Conservation (phyloP, 2,329 filamentous ascomycete species). For the Neonectria coccinea region DNA sequence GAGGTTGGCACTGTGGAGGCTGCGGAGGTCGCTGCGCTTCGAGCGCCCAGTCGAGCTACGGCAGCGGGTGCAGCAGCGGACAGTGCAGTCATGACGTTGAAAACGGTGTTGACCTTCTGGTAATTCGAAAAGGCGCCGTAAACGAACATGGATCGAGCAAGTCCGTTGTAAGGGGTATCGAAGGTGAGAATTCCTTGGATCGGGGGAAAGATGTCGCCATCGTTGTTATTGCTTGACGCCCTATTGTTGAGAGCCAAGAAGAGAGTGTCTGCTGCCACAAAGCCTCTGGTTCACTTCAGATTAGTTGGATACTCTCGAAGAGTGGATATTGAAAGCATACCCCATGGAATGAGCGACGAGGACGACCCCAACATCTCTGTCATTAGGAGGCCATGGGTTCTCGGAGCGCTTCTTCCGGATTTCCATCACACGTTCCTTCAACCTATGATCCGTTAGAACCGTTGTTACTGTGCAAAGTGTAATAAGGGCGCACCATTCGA, state of each 20-base stretch:
- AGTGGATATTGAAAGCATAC: conserved; percentile 47
- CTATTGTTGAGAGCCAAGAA: conserved; percentile 77
- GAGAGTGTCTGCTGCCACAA: conserved; percentile 85
- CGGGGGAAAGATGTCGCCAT: conserved; percentile 76
- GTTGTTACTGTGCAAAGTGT: neutral
- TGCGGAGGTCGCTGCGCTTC: conserved; percentile 24
- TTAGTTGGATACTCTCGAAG: conserved; percentile 6
- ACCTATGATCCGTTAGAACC: conserved; percentile 58
- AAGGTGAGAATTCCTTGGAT: conserved; percentile 85
- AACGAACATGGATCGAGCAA: conserved; percentile 69
- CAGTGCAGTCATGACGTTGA: conserved; percentile 68
- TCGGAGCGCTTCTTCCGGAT: conserved; percentile 75
- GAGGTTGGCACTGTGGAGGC: conserved; percentile 38
- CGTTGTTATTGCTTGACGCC: conserved; percentile 51
- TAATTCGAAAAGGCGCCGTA: conserved; percentile 72
- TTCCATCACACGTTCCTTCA: conserved; percentile 85
- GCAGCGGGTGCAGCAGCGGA: conserved; percentile 61
- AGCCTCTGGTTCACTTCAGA: conserved; percentile 64
- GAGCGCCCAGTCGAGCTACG: conserved; percentile 48
- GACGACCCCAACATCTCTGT: conserved; percentile 83
- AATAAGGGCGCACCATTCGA: conserved; percentile 56
- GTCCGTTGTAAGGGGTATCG: conserved; percentile 84
- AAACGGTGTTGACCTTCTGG: conserved; percentile 66
- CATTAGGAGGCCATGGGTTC: conserved; percentile 81
- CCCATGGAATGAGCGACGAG: conserved; percentile 88